Base-by-base conservation (phyloP, 139 green algal species). In the Mychonastes homosphaera region DNA sequence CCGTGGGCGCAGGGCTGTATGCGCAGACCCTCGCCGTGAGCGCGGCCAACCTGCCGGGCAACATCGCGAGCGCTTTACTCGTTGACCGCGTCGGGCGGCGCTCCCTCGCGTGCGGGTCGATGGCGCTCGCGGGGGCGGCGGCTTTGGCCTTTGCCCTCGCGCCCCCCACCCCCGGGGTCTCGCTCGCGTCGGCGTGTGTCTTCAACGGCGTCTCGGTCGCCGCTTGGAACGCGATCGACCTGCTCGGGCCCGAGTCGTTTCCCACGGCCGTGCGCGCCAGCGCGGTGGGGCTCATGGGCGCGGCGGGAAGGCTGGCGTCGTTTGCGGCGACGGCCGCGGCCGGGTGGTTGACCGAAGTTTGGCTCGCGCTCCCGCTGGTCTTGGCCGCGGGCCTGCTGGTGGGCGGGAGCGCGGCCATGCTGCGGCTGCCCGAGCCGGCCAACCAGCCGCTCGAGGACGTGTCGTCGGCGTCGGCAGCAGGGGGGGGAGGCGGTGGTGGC, bases 1-100 rank as follows among this genome's bases (percentile, higher is more conserved):
- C 72, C 1, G 30, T 2, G 0, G 43, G 56, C 21, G 19, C 29
- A 1, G 69, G 50, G n/a, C 44, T 79, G n/a, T 79, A 79, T 38
- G 67, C 49, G 16, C n/a, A 79, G 49, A 69, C 72, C 4, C 74
- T 79, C 54, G 59, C 61, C 2, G 73, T 80, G 38, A 28, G 69
- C 9, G 59, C 71, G 32, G 65, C 69, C 21, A 80, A 77, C 54
- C 65, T 80, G 53, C 73, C 73, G 77, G 73, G 73, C 45, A 80
- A 80, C 60, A 46, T 77, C 13, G 64, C 64, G 21, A 72, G 60
- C 48, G 49, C 74, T 9, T 80, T 56, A 39, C 40, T 80, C 51
- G 69, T 76, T 29, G 73, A 80, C 53, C 18, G 29, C 10, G 47
- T 77, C 2, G 73, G 73, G 13, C 64, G 73, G 10, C 56, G 73